Evolutionary conservation across 495 filamentous ascomycete genomes (phyloP).

Genomic region (Podospora bellae-mahoneyi): DNA sequence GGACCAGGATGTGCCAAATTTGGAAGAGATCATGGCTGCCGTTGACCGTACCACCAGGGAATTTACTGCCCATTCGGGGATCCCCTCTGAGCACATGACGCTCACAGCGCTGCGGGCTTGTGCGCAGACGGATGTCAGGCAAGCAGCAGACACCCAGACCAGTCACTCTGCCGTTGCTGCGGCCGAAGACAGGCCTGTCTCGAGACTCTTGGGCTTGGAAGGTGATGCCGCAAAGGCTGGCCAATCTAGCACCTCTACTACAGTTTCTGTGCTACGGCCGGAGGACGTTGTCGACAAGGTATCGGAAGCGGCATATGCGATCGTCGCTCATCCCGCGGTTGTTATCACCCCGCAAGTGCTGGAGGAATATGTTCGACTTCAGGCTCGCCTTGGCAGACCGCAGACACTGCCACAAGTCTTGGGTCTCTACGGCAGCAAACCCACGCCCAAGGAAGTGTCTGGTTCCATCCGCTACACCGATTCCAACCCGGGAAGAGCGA

Average conservation of each 20-base stretch:
- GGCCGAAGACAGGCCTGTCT: constrained; percentile 20
- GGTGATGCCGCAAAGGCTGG: constrained; percentile 18
- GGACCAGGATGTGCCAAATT: constrained; percentile 3
- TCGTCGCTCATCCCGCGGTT: constrained; percentile 71
- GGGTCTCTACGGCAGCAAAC: constrained; percentile 79
- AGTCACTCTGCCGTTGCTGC: constrained; percentile 18
- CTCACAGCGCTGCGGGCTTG: constrained; percentile 33
- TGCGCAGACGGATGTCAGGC: constrained; percentile 23
- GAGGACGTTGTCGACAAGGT: constrained; percentile 42
- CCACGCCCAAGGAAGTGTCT: constrained; percentile 59
- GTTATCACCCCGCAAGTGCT: constrained; percentile 76
- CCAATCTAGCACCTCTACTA: constrained; percentile 8
- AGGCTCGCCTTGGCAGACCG: constrained; percentile 65
- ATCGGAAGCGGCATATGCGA: constrained; percentile 54
- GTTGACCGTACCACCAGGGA: constrained; percentile 32
- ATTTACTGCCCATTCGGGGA: constrained; percentile 31
- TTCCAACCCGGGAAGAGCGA: constrained; percentile 63
- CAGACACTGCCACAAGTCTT: constrained; percentile 75
- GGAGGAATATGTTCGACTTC: constrained; percentile 64
- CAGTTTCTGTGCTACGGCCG: constrained; percentile 10
- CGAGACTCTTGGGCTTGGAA: constrained; percentile 33
- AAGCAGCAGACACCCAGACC: constrained; percentile 14
- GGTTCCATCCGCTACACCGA: constrained; percentile 56
- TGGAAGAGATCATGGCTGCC: constrained; percentile 23
- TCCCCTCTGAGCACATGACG: constrained; percentile 34